Evolutionary conservation across 495 filamentous ascomycete genomes (phyloP), one percentile per base, ranked within the genome.

Genomic region (Penicillium arizonense): DNA sequence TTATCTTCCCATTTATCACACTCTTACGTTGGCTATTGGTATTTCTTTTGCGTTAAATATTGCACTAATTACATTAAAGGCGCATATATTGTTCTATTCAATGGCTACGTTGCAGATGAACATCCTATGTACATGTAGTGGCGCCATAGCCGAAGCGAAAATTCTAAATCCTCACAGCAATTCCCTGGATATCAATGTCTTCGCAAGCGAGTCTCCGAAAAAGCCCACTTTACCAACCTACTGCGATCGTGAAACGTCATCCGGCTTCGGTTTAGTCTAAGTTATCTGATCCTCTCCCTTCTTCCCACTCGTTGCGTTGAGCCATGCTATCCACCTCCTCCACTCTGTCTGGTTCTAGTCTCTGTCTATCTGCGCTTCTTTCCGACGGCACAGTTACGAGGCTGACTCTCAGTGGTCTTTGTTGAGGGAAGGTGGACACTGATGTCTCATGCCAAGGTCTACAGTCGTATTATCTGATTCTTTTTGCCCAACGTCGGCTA

Each of bases 201-300:
- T 37, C 45, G 8, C 42, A 47, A 53, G 39, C 38, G 49, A 53
- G 26, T 20, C 35, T 46, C 55, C 45, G 50, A 52, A 43, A 46
- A 40, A 61, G 41, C 45, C 58, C 58, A 61, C 54, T 50, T 39
- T 7, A 9, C 28, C 28, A 5, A 30, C 18, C 33, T 41, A 36
- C 24, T 38, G 13, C 30, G 43, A 52, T 52, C 50, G 23, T 57
- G 46, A 50, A 55, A 63, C 60, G 56, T 63, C 60, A 63, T 36
- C 52, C 56, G 40, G n/a, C 50, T 55, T 56, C 33, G 56, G 56
- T 47, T 44, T 58, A 58, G 57, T 63, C 42, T 34, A 32, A 53
- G 45, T 63, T 65, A 65, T 65, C 63, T 65, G 63, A 65, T 65
- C 59, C 49, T 51, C n/a, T 55, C 48, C 56, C 35, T 24, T 7